phyloP scores from a whole-genome alignment of 2,329 filamentous ascomycete genomes.

The Aspergillus ibericus region DNA sequence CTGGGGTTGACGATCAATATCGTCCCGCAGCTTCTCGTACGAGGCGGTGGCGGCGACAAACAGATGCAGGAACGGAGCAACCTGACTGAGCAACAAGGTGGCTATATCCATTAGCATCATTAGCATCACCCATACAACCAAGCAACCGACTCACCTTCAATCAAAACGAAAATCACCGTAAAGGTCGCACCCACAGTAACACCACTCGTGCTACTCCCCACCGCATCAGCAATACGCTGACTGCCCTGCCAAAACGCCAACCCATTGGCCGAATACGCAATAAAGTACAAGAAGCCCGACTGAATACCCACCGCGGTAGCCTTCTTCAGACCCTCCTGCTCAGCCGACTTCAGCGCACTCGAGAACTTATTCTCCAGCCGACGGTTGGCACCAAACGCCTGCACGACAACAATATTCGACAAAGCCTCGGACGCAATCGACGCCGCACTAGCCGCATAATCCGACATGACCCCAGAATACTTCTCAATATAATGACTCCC shows the following conservation, averaged over 20 bases:
- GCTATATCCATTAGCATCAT: slow-evolving; percentile 27
- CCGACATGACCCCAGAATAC: slow-evolving; percentile 51
- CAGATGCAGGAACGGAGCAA: slow-evolving; percentile 45
- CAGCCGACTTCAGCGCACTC: slow-evolving; percentile 51
- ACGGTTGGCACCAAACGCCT: slow-evolving; percentile 61
- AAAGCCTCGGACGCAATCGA: slow-evolving; percentile 65
- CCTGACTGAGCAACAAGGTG: slow-evolving; percentile 40
- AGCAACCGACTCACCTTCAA: slow-evolving; percentile 31
- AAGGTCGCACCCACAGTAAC: slow-evolving; percentile 38
- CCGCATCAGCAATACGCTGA: slow-evolving; percentile 49
- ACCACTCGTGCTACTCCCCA: slow-evolving; percentile 17
- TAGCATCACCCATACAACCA: too few relatives aligned
- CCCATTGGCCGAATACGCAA: slow-evolving; percentile 66
- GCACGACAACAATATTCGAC: slow-evolving; percentile 61
- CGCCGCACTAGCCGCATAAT: slow-evolving; percentile 58
- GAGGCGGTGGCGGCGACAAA: slow-evolving; percentile 53
- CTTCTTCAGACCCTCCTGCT: slow-evolving; percentile 59
- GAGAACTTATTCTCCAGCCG: slow-evolving; percentile 63
- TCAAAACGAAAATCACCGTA: slow-evolving; percentile 41
- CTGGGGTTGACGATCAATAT: slow-evolving; percentile 54
- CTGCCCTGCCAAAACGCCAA: slow-evolving; percentile 69
- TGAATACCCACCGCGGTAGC: slow-evolving; percentile 58
- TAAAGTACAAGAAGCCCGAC: slow-evolving; percentile 64
- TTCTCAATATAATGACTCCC: slow-evolving; percentile 57
- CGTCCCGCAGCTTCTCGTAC: slow-evolving; percentile 58